Evolutionary conservation across 345 rosid species (phyloP).

Genomic region (Pugionium cornutum): DNA sequence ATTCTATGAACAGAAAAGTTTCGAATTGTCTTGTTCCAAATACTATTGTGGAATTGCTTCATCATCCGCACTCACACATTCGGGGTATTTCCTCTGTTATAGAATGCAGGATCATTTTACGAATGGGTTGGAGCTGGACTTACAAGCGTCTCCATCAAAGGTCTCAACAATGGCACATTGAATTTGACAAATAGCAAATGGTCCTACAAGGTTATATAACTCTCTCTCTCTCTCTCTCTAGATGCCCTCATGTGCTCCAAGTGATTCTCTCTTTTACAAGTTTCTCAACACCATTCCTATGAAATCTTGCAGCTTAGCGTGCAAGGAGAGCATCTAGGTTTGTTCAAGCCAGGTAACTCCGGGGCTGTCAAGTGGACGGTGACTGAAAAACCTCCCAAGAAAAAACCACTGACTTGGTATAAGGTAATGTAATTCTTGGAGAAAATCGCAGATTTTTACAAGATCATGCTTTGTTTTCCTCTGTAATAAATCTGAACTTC

Average conservation of each 20-base stretch:
- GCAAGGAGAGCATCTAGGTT: constrained; percentile 72
- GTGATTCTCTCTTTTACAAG: neutral
- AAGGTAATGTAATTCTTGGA: constrained; percentile 53
- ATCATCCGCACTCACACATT: neutral
- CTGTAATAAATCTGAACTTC: neutral
- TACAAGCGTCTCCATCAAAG: constrained; percentile 69
- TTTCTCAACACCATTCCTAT: constrained; percentile 9
- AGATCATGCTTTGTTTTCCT: constrained; percentile 10
- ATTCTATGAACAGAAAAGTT: constrained; percentile 34
- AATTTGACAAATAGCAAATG: constrained; percentile 66
- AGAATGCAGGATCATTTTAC: constrained; percentile 89
- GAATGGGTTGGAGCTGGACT: constrained; percentile 83
- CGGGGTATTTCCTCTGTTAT: constrained; percentile 29
- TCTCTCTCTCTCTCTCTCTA: constrained; percentile 15
- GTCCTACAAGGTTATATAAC: constrained; percentile 79
- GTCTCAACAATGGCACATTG: constrained; percentile 66
- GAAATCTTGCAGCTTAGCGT: constrained; percentile 60
- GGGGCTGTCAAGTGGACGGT: constrained; percentile 61
- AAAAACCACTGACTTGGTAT: constrained; percentile 87
- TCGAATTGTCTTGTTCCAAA: neutral
- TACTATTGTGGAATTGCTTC: neutral
- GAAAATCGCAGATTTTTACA: constrained; percentile 20
- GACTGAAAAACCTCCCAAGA: constrained; percentile 63
- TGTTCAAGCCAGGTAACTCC: constrained; percentile 57
- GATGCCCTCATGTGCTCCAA: neutral